Evolutionary conservation across 108 stramenopile genomes (phyloP).

Genomic region (Nitzschia inconspicua): DNA sequence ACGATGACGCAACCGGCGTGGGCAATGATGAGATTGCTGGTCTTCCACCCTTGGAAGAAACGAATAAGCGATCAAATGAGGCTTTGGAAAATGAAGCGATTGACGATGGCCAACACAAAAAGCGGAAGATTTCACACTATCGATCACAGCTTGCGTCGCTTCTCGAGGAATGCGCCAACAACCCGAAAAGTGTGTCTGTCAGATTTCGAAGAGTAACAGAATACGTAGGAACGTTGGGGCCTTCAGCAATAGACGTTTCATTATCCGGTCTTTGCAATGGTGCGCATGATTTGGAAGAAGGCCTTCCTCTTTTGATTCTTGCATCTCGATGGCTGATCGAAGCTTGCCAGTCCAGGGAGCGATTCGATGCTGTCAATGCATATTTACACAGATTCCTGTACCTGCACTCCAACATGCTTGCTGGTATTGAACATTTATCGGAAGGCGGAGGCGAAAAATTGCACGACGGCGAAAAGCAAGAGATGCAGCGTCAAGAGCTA

Average conservation of each 20-base stretch:
- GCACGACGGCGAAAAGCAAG: constrained; percentile 8
- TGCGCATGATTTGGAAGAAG: constrained; percentile 81
- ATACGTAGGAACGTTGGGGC: constrained; percentile 70
- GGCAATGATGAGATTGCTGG: constrained; percentile 32
- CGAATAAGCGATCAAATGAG: constrained; percentile 17
- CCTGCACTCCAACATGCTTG: constrained; percentile 64
- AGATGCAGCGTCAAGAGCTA: constrained; percentile 43
- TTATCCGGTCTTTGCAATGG: constrained; percentile 81
- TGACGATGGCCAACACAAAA: constrained; percentile 24
- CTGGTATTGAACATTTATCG: constrained; percentile 47
- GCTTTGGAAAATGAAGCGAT: constrained; percentile 10
- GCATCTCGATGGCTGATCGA: constrained; percentile 74
- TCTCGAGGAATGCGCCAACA: constrained; percentile 44
- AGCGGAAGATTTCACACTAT: constrained; percentile 52
- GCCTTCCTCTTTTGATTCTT: constrained; percentile 64
- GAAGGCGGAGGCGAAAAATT: not conserved
- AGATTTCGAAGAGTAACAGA: constrained; percentile 56
- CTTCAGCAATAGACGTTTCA: constrained; percentile 92
- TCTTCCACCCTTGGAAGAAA: constrained; percentile 4
- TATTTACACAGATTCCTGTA: constrained; percentile 83
- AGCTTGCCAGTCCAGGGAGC: constrained; percentile 63
- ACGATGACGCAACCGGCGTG: constrained; percentile 47
- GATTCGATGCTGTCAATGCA: constrained; percentile 85
- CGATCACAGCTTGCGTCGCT: constrained; percentile 71
- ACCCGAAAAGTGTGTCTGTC: not conserved